phyloP scores from a whole-genome alignment of 805 yeast genomes.

The Metschnikowia baotianmanensis region DNA sequence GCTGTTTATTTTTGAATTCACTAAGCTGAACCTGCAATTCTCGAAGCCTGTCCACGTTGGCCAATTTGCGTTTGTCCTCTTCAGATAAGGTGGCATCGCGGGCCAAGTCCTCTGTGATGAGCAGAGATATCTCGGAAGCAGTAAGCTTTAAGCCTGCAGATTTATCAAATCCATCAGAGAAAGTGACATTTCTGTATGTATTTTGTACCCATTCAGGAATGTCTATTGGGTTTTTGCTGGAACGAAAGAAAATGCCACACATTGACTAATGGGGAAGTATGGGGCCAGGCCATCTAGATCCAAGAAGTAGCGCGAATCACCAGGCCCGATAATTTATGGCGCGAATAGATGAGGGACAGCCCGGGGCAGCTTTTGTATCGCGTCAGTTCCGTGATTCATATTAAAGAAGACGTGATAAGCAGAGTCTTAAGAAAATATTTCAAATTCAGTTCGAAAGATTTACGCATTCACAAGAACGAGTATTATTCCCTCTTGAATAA shows the following conservation, averaged over 20 bases:
- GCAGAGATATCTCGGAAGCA: constrained; percentile 3
- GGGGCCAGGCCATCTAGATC: no score
- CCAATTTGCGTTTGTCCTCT: constrained; percentile 27
- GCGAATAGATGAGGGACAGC: no score
- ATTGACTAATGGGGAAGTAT: no score
- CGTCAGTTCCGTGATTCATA: no score
- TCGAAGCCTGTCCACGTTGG: constrained; percentile 26
- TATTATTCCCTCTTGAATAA: no score
- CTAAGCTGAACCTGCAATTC: constrained; percentile 24
- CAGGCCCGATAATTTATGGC: no score
- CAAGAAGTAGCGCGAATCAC: no score
- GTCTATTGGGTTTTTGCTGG: neutral
- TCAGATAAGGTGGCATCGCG: constrained; percentile 7
- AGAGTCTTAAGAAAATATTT: no score
- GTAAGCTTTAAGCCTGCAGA: constrained; percentile 1
- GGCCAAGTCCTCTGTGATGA: constrained; percentile 11
- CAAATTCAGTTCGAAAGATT: no score
- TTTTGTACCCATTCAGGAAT: constrained; percentile 2
- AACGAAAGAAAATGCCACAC: constrained; percentile 20
- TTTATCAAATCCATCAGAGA: neutral
- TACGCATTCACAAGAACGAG: no score
- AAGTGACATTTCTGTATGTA: neutral
- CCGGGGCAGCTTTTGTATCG: no score
- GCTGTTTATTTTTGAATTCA: constrained; percentile 16
- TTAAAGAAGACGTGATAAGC: no score